Conservation (phyloP, 2,329 filamentous ascomycete genomes). For the Cordyceps fumosorosea region DNA sequence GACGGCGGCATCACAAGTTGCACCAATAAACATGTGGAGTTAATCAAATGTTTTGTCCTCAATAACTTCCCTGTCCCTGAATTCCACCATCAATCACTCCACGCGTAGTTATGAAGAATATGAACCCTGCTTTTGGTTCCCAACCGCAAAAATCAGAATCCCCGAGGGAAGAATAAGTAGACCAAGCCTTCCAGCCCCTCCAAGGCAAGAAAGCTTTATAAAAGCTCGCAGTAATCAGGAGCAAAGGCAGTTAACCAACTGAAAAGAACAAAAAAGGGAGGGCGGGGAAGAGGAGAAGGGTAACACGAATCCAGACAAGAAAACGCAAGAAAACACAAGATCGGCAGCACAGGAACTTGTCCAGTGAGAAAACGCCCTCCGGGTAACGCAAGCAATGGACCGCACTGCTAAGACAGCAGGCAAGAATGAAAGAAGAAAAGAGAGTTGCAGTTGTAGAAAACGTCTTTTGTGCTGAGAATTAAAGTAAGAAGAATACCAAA, state of each 20-base stretch:
- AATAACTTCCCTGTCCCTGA: not conserved
- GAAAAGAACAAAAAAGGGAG: not conserved
- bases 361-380: not conserved
- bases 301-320: not conserved
- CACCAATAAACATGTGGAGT: not conserved
- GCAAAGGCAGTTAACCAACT: not conserved
- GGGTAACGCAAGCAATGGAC: not conserved
- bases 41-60: not conserved
- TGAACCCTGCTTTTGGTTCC: not conserved
- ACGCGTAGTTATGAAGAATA: not conserved
- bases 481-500: not conserved
- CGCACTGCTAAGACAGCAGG: not conserved
- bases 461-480: not conserved
- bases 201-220: not conserved
- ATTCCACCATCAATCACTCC: not conserved
- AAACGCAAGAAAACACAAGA: conserved; percentile 7
- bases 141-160: not conserved
- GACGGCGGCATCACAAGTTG: not conserved
- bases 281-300: not conserved
- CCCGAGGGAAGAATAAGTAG: not conserved
- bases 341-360: not conserved
- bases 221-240: not conserved
- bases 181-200: not conserved
- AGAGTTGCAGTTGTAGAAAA: not conserved
- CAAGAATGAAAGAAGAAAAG: not conserved